A percentile compares a stretch with the other conserved stretches of the same genome.
Conservation (phyloP, 148 eudicot species). For the Drosera capensis region DNA sequence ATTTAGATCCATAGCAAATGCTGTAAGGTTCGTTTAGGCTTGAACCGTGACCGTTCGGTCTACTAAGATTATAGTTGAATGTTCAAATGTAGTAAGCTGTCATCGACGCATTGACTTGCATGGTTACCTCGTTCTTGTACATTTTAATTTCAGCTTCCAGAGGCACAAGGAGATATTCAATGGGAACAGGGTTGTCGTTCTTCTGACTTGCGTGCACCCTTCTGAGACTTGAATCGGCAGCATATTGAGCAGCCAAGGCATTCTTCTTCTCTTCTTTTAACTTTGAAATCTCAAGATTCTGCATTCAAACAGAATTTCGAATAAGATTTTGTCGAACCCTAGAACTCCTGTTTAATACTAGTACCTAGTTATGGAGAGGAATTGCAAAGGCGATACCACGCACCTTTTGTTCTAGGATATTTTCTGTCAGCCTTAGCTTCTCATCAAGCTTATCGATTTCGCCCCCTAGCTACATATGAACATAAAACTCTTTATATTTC, state of each 20-base stretch:
- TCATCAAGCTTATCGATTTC: slow-evolving; percentile 36
- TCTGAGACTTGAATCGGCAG: slow-evolving; percentile 81
- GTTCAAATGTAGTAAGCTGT: neutral
- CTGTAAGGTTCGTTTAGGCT: too few species aligned
- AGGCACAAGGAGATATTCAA: slow-evolving; percentile 72
- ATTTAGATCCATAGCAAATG: too few species aligned
- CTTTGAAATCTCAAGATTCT: slow-evolving; percentile 73
- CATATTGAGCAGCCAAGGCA: slow-evolving; percentile 87
- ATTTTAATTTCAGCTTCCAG: slow-evolving; percentile 86
- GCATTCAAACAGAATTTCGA: slow-evolving; percentile 13
- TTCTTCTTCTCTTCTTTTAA: slow-evolving; percentile 62
- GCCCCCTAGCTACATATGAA: slow-evolving; percentile 35
- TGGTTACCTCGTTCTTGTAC: slow-evolving; percentile 48
- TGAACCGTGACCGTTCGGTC: too few species aligned
- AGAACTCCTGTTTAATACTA: neutral
- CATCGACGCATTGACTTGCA: neutral
- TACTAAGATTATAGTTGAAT: neutral
- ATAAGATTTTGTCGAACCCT: neutral
- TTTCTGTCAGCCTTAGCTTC: slow-evolving; percentile 36
- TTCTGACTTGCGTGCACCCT: slow-evolving; percentile 66
- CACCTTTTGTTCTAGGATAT: slow-evolving; percentile 63
- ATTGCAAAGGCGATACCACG: neutral
- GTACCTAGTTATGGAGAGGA: neutral
- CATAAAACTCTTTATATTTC: neutral
- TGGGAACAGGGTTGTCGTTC: slow-evolving; percentile 49